Evolutionary conservation across 306 rosid species (phyloP).

Genomic region (Malus domestica): ASM211411v1 NC_041790.1:3769501-3770000

Average conservation of each 20-base stretch:
- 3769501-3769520: not conserved
- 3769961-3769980: not conserved
- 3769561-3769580: conserved; percentile 12
- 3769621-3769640: conserved; percentile 16
- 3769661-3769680: conserved; percentile 11
- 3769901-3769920: not conserved
- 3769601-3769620: conserved; percentile 4
- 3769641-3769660: conserved; percentile 17
- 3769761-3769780: not conserved
- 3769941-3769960: not conserved
- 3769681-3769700: conserved; percentile 8
- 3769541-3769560: conserved; percentile 12
- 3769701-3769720: conserved; percentile 26
- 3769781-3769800: conserved; percentile 12
- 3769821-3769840: conserved; percentile 9
- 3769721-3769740: conserved; percentile 21
- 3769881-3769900: not conserved
- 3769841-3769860: conserved; percentile 1
- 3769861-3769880: conserved; percentile 17
- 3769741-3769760: conserved; percentile 24
- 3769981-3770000: not conserved
- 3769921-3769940: not conserved
- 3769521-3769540: not conserved
- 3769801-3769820: conserved; percentile 22
- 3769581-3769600: conserved; percentile 4